Conservation (phyloP, 192 early-diverging fungal species). For the Chytriomyces confervae region DNA sequence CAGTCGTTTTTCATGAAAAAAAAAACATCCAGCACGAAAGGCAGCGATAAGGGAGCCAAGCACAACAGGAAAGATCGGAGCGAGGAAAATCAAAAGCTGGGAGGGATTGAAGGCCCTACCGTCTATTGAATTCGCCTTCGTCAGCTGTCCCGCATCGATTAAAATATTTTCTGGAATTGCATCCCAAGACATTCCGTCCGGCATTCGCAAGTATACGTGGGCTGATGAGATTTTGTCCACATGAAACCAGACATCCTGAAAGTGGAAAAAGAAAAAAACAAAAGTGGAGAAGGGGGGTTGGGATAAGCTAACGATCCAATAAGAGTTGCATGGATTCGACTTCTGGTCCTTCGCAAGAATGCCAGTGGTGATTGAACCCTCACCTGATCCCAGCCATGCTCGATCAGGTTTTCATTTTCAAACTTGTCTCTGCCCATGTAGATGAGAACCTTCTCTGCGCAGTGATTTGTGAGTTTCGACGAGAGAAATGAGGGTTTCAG, state of each 20-base stretch:
- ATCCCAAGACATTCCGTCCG: conserved; percentile 73
- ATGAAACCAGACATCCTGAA: conserved; percentile 75
- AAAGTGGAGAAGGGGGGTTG: too few relatives aligned
- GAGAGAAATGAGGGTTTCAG: too few relatives aligned
- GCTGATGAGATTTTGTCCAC: conserved; percentile 97
- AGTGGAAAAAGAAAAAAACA: too few relatives aligned
- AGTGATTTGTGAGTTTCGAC: too few relatives aligned
- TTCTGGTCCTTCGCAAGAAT: not conserved
- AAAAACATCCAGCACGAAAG: not conserved
- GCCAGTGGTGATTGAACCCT: not conserved
- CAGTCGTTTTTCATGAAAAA: not conserved
- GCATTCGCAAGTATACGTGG: conserved; percentile 92
- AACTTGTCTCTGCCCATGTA: conserved; percentile 99
- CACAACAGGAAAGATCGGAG: not conserved
- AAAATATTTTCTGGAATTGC: conserved; percentile 75
- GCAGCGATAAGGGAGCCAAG: not conserved
- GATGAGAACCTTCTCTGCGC: conserved; percentile 65
- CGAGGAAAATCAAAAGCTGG: not conserved
- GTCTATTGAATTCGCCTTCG: conserved; percentile 97
- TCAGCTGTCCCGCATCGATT: conserved; percentile 88
- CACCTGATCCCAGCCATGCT: conserved; percentile 89
- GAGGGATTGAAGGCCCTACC: conserved; percentile 45
- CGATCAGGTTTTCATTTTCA: conserved; percentile 76
- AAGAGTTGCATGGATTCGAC: not conserved
- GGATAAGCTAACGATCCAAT: conserved; percentile 71